These are phyloP conservation scores for Barnettozyma californica DNA, from an alignment of 805 yeast species.

Conservation along the genomic window DNA sequence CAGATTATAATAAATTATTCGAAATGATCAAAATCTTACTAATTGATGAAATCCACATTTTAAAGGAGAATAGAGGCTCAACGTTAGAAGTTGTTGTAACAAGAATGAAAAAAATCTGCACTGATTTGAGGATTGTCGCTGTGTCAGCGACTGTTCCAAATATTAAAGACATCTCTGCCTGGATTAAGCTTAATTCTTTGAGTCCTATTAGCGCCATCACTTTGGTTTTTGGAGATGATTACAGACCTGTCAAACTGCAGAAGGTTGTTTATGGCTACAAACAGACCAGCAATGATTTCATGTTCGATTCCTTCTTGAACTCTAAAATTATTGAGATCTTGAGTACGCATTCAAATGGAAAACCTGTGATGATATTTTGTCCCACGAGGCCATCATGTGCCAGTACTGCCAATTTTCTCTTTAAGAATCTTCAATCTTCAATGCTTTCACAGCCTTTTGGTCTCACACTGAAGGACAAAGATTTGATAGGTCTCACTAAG, in stretches of 20 bases:
- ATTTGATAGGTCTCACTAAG: conserved; percentile 20
- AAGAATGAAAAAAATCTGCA: conserved; percentile 38
- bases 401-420: conserved; percentile 39
- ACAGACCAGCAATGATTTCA: conserved; percentile 39
- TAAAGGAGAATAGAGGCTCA: conserved; percentile 43
- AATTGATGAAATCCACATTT: conserved; percentile 43
- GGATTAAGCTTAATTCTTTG: conserved; percentile 32
- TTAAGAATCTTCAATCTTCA: conserved; percentile 13
- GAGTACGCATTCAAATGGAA: conserved; percentile 31
- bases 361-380: conserved; percentile 47
- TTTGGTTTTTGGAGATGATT: conserved; percentile 41
- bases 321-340: conserved; percentile 37
- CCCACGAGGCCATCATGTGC: conserved; percentile 46
- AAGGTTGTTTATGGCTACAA: conserved; percentile 40
- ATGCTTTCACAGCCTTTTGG: background rate
- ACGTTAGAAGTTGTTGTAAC: conserved; percentile 43
- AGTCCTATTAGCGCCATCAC: conserved; percentile 28
- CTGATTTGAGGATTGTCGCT: conserved; percentile 37
- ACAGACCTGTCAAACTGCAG: conserved; percentile 39
- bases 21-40: conserved; percentile 40
- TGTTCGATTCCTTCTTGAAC: conserved; percentile 41
- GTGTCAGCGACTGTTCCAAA: conserved; percentile 53
- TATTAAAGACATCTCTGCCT: conserved; percentile 39
- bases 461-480: conserved; percentile 23
- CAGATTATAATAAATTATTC: conserved; percentile 35